Conservation (phyloP, 345 rosid species). For the Viola odorata region DNA sequence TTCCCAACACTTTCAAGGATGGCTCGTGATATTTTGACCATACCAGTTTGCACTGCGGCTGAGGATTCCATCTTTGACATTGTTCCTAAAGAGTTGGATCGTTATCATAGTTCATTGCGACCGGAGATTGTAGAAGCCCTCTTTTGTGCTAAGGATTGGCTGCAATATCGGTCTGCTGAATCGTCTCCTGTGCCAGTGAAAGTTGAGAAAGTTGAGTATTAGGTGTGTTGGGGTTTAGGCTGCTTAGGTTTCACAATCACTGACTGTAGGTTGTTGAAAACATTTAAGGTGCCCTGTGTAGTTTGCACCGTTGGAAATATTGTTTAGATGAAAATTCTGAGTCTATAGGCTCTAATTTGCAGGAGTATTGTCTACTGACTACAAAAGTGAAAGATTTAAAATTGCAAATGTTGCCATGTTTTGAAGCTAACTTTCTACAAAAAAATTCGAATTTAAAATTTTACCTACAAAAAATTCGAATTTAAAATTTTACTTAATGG, state of each 20-base stretch:
- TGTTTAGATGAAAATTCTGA: too few relatives aligned
- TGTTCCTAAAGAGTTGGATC: conserved; percentile 50
- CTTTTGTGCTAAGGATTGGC: conserved; percentile 86
- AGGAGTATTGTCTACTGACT: too few relatives aligned
- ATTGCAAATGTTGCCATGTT: too few relatives aligned
- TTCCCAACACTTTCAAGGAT: conserved; percentile 79
- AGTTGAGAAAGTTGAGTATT: conserved; percentile 65
- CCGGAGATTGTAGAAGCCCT: conserved; percentile 90
- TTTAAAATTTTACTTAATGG: too few relatives aligned
- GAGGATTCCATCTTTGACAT: conserved; percentile 57
- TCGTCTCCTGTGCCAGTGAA: conserved; percentile 43
- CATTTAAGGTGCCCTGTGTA: too few relatives aligned
- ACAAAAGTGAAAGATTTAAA: too few relatives aligned
- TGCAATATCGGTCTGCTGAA: conserved; percentile 37
- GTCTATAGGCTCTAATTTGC: too few relatives aligned
- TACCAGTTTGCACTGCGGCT: conserved; percentile 55
- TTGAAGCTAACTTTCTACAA: too few relatives aligned
- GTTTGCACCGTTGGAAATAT: too few relatives aligned
- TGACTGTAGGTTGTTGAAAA: not conserved
- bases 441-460: too few relatives aligned
- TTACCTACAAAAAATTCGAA: too few relatives aligned
- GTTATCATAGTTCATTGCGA: conserved; percentile 60
- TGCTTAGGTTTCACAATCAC: not conserved
- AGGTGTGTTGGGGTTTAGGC: conserved; percentile 6
- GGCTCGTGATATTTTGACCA: conserved; percentile 74